Conservation (phyloP, 2,329 filamentous ascomycete species). For the Trichophyton verrucosum region DNA sequence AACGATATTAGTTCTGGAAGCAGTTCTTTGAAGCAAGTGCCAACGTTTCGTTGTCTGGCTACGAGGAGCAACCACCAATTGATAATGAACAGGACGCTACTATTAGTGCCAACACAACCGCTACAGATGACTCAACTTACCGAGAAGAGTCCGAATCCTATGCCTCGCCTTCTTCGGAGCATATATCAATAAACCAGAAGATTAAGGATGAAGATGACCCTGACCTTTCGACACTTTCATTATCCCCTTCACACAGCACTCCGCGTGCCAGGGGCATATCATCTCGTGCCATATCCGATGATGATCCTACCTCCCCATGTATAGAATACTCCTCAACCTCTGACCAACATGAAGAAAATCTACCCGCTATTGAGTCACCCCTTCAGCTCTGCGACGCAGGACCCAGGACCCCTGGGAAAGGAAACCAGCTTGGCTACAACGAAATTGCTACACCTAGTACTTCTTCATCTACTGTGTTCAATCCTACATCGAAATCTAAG, state of each 20-base stretch:
- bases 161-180: conserved; percentile 29
- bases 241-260: conserved; percentile 37
- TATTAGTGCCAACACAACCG: conserved; percentile 45
- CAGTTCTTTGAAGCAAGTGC: conserved; percentile 98
- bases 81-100: conserved; percentile 45
- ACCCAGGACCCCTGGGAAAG: conserved; percentile 27
- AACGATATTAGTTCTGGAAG: conserved; percentile 72
- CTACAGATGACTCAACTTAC: conserved; percentile 35
- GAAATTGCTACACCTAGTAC: conserved; percentile 52
- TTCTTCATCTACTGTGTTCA: conserved; percentile 43
- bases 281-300: conserved; percentile 12
- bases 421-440: conserved; percentile 13
- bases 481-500: conserved; percentile 33
- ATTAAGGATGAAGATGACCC: conserved; percentile 32
- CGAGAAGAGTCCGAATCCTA: conserved; percentile 31
- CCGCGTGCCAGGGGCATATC: conserved; percentile 26
- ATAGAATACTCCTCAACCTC: conserved; percentile 61
- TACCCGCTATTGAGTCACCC: conserved; percentile 25
- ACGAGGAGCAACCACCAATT: conserved; percentile 60
- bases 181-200: conserved; percentile 14
- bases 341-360: conserved; percentile 50
- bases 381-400: conserved; percentile 18
- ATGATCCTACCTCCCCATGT: conserved; percentile 12
- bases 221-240: conserved; percentile 31
- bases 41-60: conserved; percentile 90